Base-by-base conservation (phyloP, 176 grass and related monocot species). In the Musa troglodytarum region DNA sequence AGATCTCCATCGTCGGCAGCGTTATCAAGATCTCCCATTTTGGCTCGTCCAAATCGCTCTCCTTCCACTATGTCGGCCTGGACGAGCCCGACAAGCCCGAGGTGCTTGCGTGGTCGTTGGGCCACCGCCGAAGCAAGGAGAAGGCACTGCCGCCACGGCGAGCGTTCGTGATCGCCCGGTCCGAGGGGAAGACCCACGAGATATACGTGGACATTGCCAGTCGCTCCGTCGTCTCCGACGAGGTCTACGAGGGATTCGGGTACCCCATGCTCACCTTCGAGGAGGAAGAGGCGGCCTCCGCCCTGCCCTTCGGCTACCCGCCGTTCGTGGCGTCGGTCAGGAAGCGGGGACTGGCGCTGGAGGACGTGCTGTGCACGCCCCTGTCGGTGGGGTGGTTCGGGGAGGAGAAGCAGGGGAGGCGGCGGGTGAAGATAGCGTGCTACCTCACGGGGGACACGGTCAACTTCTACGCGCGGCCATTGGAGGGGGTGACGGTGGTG, bases 51-150 rank as follows among this genome's bases (percentile, higher is more conserved):
- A 34, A 19, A 17, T 63, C 79, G 1, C 75, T 88, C 24, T 68
- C 81, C 83, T 88, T 91, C 81, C 88, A 96, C 78, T 96, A 89
- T 71, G 82, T 96, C 50, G 89, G 87, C 82, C 89, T 96, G 53
- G 89, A 96, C 78, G 92, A 96, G 78, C 89, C 89, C 3, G 87
- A 92, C 68, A 96, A 96, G 71, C 3, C 50, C 1, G 81, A 84
- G 51, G 68, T 91, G 54, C 64, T 88, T 9, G 74, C 83, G 2
- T 25, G 56, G 28, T 22, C 62, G 1, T 75, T 50, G 9, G 43
- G 13, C 1, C 23, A 6, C 64, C 22, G 64, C 24, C 22, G 64
- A 11, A 20, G 23, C 64, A 43, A 43, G 34, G 57, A n/a, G 14
- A 20, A 17, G 11, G 55, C 57, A 14, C 73, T 6, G 49, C 81